Percentiles rank a stretch among this genome's conserved stretches.
Conservation (phyloP, 1,284 basidiomycete genomes). For the Ceratobasidium sp. region DNA sequence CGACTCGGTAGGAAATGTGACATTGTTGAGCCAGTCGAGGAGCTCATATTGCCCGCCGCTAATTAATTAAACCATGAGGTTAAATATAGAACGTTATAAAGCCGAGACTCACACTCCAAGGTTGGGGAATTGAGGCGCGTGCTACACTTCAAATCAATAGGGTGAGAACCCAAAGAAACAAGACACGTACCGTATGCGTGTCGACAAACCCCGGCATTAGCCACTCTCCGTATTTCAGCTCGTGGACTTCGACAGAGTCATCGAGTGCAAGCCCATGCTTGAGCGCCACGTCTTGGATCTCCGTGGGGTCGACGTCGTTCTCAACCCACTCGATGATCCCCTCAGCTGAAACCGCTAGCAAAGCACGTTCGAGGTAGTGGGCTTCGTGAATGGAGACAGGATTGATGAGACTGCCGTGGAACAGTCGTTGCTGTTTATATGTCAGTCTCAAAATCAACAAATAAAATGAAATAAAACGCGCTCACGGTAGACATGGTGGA, state of each 20-base stretch:
- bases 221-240: conserved; percentile 78
- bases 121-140: conserved; percentile 90
- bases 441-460: conserved; percentile 3
- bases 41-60: conserved; percentile 86
- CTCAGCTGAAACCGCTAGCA: conserved; percentile 69
- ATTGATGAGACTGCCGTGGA: conserved; percentile 77
- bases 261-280: conserved; percentile 62
- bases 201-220: conserved; percentile 91
- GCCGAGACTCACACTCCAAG: conserved; percentile 71
- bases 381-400: conserved; percentile 69
- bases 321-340: conserved; percentile 80
- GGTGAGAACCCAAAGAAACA: background rate
- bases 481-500: conserved; percentile 2
- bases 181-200: conserved; percentile 80
- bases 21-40: conserved; percentile 88
- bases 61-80: background rate
- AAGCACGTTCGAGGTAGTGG: conserved; percentile 67
- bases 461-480: background rate
- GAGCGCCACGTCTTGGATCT: conserved; percentile 57
- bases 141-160: conserved; percentile 63
- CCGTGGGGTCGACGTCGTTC: conserved; percentile 62
- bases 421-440: conserved; percentile 58
- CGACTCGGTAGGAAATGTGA: conserved; percentile 93
- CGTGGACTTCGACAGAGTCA: conserved; percentile 59
- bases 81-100: background rate